Percentiles rank a stretch among this genome's conserved stretches.
These are phyloP conservation scores for Globisporangium nagaii DNA, from an alignment of 352 stramenopile genomes.

Conservation along the genomic window DNA sequence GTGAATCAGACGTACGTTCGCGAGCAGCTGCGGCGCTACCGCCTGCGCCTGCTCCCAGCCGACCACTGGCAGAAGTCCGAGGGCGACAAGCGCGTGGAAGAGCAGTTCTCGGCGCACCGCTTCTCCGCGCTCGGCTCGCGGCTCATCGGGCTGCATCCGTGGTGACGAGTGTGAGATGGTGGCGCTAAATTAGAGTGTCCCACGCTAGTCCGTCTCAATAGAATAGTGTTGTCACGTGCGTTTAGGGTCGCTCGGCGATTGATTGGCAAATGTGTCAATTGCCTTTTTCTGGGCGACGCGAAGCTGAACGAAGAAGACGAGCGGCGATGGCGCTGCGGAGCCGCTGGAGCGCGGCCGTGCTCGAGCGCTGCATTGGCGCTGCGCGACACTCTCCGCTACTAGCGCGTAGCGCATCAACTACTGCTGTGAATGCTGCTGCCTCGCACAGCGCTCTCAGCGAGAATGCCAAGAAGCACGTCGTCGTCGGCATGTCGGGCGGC, in stretches of 20 bases:
- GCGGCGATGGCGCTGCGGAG: constrained; percentile 2
- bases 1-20: constrained; percentile 69
- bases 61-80: constrained; percentile 79
- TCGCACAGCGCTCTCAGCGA: not conserved
- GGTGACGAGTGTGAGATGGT: too few relatives aligned
- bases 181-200: not conserved
- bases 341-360: not conserved
- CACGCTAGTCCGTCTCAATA: not conserved
- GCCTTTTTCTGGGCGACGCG: not conserved
- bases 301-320: not conserved
- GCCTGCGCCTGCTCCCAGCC: constrained; percentile 43
- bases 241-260: not conserved
- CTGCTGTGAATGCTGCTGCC: not conserved
- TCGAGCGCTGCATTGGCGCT: not conserved
- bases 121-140: constrained; percentile 60
- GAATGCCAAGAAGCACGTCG: constrained; percentile 67
- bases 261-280: constrained; percentile 3
- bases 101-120: constrained; percentile 56
- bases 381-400: not conserved
- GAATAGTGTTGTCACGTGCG: not conserved
- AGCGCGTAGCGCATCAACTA: not conserved
- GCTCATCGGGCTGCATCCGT: constrained; percentile 61
- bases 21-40: constrained; percentile 74
- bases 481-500: constrained; percentile 97
- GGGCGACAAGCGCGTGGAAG: constrained; percentile 43